Base-by-base conservation (phyloP, 2,329 filamentous ascomycete genomes). In the Aspergillus sp. region DNA sequence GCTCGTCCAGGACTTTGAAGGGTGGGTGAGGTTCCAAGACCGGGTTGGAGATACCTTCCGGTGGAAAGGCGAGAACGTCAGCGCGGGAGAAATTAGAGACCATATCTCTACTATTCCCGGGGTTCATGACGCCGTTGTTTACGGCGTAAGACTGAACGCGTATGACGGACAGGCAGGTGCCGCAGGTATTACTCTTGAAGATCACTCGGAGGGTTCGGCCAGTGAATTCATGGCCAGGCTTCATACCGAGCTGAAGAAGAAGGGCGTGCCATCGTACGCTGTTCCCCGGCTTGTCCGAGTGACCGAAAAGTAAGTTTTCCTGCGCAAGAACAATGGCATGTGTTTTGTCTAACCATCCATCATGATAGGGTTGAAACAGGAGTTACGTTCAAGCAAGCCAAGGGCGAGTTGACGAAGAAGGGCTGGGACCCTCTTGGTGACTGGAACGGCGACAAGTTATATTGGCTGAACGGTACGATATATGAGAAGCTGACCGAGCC, bases 371-470 rank as follows among this genome's bases (percentile, higher is more conserved):
- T 80, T 52, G 73, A 75, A 56, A 76, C 76, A 1, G 77, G 76
- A 45, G 79, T 76, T n/a, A 81, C 79, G 5, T 81, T 81, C 69
- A 82, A 81, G 61, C 79, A 81, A 61, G 75, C 76, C 2, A 81
- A 81, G 64, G 72, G 70, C 7, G 76, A 77, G 8, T 60, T 81
- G 25, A 65, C 73, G 25, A 77, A 77, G 61, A 77, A 76, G 52
- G 67, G 69, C 15, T 80, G 78, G 79, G 66, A 72, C 53, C 71
- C 71, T 9, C 65, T 64, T 6, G 62, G 60, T 1, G 69, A 72
- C 31, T 67, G 64, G 35, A 68, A 64, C 2, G 72, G 67, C 1
- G 77, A 79, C 59, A 69, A 67, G 21, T 58, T 81, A 44, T 81
- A 77, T 58, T 81, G 77, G 77, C 62, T 81, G 31, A 74, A 79